A percentile compares a stretch with the other conserved stretches of the same genome.
Conservation (phyloP, 2,329 filamentous ascomycete genomes). For the Penicillium hordei region DNA sequence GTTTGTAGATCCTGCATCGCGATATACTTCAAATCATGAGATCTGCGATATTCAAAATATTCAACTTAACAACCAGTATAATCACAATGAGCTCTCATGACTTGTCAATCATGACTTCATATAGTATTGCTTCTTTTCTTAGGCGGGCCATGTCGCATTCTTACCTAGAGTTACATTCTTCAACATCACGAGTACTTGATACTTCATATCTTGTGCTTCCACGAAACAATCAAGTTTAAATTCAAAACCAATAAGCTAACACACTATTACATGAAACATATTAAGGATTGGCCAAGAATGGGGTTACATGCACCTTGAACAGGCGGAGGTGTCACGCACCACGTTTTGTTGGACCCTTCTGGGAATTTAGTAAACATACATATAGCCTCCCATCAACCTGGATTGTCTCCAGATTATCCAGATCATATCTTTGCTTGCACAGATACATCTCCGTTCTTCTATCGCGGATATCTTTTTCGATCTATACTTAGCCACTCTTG, state of each 20-base stretch:
- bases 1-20: background rate
- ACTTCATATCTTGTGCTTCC: background rate
- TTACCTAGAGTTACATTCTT: slow-evolving; percentile 1
- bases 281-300: background rate
- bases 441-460: background rate
- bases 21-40: background rate
- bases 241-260: background rate
- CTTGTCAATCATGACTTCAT: background rate
- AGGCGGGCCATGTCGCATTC: background rate
- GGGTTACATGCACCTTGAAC: slow-evolving; percentile 12
- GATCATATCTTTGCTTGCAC: background rate
- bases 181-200: slow-evolving; percentile 1
- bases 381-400: background rate
- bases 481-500: background rate
- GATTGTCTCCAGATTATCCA: background rate
- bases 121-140: background rate
- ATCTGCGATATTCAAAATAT: background rate
- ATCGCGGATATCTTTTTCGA: background rate
- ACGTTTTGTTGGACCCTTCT: background rate
- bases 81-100: background rate
- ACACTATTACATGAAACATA: background rate
- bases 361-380: background rate
- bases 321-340: slow-evolving; percentile 22
- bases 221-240: background rate
- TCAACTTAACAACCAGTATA: background rate